These are phyloP conservation scores for Dentipellis fragilis DNA, from an alignment of 768 basidiomycete genomes.

Conservation along the genomic window DNA sequence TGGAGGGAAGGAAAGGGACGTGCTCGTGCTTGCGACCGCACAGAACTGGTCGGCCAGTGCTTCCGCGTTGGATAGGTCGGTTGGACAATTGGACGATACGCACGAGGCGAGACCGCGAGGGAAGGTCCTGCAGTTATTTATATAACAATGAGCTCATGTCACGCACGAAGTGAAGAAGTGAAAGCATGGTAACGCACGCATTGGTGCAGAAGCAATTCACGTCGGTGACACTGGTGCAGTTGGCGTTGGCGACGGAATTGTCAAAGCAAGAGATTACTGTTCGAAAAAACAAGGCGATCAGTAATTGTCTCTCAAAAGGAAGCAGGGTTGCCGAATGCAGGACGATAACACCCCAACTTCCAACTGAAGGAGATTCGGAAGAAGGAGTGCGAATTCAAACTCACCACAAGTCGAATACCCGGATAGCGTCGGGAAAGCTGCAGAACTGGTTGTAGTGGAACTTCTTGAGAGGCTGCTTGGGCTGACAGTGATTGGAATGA, in stretches of 20 bases:
- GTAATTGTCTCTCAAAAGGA: neutral
- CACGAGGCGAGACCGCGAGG: constrained; percentile 28
- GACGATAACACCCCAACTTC: no score
- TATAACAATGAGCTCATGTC: neutral
- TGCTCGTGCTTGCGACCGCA: constrained; percentile 25
- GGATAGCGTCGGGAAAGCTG: constrained; percentile 6
- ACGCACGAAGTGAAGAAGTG: neutral
- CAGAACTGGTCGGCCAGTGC: constrained; percentile 39
- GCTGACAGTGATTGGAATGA: constrained; percentile 11
- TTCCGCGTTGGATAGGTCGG: constrained; percentile 30
- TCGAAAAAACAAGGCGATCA: neutral
- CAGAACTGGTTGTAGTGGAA: constrained; percentile 1
- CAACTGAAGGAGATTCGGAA: neutral
- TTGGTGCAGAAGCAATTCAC: constrained; percentile 41
- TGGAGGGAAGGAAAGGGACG: constrained; percentile 28
- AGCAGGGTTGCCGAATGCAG: no score
- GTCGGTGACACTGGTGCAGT: constrained; percentile 34
- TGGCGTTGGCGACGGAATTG: constrained; percentile 25
- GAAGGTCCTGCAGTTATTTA: constrained; percentile 21
- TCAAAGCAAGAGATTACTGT: constrained; percentile 37
- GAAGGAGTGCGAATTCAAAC: neutral
- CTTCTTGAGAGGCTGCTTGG: neutral
- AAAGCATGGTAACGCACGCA: constrained; percentile 18
- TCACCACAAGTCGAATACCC: constrained; percentile 8
- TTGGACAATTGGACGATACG: constrained; percentile 25